Percentiles rank a stretch among this genome's conserved stretches.
These are phyloP conservation scores for Trichomonas tenax DNA, from an alignment of 208 protist genomes.

Conservation along the genomic window DNA sequence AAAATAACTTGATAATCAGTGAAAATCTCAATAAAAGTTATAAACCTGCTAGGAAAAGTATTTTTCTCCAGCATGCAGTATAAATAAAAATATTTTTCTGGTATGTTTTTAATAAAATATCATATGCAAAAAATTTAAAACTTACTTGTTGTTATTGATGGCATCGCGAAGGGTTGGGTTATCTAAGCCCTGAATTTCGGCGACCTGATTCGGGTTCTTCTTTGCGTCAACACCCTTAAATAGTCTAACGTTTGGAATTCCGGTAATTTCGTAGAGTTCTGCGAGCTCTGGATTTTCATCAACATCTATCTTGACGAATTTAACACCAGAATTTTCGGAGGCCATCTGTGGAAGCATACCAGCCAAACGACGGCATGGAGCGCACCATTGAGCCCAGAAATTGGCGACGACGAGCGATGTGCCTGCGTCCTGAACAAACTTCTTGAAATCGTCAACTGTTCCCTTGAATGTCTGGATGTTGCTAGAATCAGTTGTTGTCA, in stretches of 20 bases:
- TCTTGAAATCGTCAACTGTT: not conserved
- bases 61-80: too few relatives aligned
- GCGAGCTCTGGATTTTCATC: constrained; percentile 13
- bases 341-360: constrained; percentile 18
- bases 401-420: not conserved
- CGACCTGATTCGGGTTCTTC: not conserved
- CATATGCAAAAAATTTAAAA: too few relatives aligned
- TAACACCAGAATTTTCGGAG: not conserved
- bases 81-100: too few relatives aligned
- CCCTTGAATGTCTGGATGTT: not conserved
- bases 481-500: not conserved
- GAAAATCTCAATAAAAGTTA: too few relatives aligned
- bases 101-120: too few relatives aligned
- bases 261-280: not conserved
- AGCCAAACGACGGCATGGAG: constrained; percentile 15
- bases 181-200: not conserved
- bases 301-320: constrained; percentile 12
- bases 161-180: not conserved
- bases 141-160: not conserved
- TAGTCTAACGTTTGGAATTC: constrained; percentile 10
- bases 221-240: not conserved
- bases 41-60: too few relatives aligned
- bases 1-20: too few relatives aligned
- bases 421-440: not conserved
- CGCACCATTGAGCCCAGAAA: constrained; percentile 13